Percentiles rank a stretch among this genome's conserved stretches.
Evolutionary conservation across 805 yeast genomes (phyloP).

Genomic region (Candida dendrica): DNA sequence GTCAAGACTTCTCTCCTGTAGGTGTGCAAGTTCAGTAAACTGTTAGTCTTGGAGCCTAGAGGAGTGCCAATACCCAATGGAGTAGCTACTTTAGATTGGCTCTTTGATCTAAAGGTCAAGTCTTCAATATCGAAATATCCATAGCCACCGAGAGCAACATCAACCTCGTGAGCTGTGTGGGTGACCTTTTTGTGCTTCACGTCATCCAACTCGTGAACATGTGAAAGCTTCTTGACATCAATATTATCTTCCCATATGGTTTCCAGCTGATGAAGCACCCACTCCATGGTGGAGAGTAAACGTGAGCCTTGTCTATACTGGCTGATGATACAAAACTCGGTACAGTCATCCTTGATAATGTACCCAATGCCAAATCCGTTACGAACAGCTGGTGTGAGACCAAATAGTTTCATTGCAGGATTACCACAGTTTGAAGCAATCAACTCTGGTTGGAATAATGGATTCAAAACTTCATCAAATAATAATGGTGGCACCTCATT

Average conservation of each 20-base stretch:
- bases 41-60: background rate
- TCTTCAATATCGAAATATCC: constrained; percentile 73
- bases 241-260: constrained; percentile 29
- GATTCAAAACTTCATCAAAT: constrained; percentile 32
- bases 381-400: constrained; percentile 82
- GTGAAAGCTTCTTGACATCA: constrained; percentile 16
- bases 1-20: background rate
- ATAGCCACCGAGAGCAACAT: constrained; percentile 58
- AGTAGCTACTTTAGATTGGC: constrained; percentile 26
- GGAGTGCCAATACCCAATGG: constrained; percentile 6
- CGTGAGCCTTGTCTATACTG: constrained; percentile 83
- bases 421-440: constrained; percentile 82
- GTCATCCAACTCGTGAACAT: constrained; percentile 29
- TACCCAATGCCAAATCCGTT: constrained; percentile 94
- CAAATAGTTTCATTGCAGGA: constrained; percentile 79
- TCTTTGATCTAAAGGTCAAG: constrained; percentile 49
- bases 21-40: background rate
- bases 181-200: constrained; percentile 11
- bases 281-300: constrained; percentile 64
- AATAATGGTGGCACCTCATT: constrained; percentile 33
- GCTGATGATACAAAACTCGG: constrained; percentile 77
- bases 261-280: constrained; percentile 57
- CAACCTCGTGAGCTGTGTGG: constrained; percentile 9
- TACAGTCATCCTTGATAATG: constrained; percentile 73
- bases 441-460: constrained; percentile 34